Percentiles rank a stretch among this genome's conserved stretches.
Conservation (phyloP, 345 rosid species). For the Carallia pectinifolia region DNA sequence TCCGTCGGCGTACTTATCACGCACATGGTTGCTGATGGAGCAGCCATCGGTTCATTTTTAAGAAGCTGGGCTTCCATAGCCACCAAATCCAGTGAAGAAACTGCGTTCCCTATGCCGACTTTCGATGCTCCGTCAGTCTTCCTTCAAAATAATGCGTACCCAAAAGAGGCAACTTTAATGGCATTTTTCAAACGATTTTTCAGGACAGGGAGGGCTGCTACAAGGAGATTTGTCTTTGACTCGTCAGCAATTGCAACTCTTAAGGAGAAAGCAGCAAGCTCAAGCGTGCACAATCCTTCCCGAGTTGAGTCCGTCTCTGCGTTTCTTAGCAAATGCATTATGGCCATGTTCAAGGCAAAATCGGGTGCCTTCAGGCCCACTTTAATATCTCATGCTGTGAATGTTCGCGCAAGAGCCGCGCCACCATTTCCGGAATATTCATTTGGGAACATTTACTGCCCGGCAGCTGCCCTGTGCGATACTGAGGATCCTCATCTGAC, state of each 20-base stretch:
- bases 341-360: slow-evolving; percentile 28
- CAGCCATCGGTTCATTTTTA: slow-evolving; percentile 32
- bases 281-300: slow-evolving; percentile 35
- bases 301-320: slow-evolving; percentile 50
- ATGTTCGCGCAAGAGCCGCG: too few relatives aligned
- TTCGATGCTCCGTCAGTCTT: slow-evolving; percentile 34
- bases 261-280: slow-evolving; percentile 31
- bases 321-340: slow-evolving; percentile 39
- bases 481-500: too few relatives aligned
- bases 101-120: slow-evolving; percentile 15
- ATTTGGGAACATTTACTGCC: too few relatives aligned
- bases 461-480: too few relatives aligned
- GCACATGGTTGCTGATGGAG: slow-evolving; percentile 45
- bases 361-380: slow-evolving; percentile 15
- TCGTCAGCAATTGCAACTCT: slow-evolving; percentile 30
- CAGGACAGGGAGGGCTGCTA: slow-evolving; percentile 8
- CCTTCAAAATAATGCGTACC: slow-evolving; percentile 3
- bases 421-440: too few relatives aligned
- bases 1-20: slow-evolving; percentile 34
- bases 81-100: background rate
- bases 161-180: background rate
- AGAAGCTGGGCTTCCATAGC: slow-evolving; percentile 37
- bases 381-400: too few relatives aligned
- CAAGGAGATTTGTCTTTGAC: slow-evolving; percentile 45
- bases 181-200: background rate